Evolutionary conservation across 306 rosid genomes (phyloP), one percentile per base, ranked within the genome.

Genomic region (Inga laurina): DNA sequence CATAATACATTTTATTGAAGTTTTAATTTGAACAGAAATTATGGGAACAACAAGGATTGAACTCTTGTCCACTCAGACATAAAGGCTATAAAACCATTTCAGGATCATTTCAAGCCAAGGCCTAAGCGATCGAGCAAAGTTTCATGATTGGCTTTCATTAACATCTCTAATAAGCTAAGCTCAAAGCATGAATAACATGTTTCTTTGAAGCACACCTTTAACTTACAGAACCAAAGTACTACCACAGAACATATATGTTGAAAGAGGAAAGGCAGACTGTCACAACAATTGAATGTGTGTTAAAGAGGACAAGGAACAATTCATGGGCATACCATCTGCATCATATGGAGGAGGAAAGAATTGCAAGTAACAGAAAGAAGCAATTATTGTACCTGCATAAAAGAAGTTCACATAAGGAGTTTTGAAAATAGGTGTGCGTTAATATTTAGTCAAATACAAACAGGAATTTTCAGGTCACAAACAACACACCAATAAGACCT

Each of bases 341-440:
- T 92, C 94, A 83, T 93, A 90, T 37, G 99, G 99, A 44, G 92
- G 93, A 78, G 99, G 98, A 88, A 91, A 93, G 92, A 37, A 37
- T 37, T 37, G 41, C 41, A 37, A 37, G 7, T 37, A 37, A 37
- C 7, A 37, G 5, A 37, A 95, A 95, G 98, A 93, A 86, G 97
- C 84, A 67, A 95, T 27, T 11, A 83, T 77, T 34, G 84, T 62
- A 69, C 99, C 98, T 95, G 97, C 85, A 82, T 72, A 77, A 72
- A 81, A 74, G 49, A 81, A 43, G 48, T 79, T 80, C 45, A 34
- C 9, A 82, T 88, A 79, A 88, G 90, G 81, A 83, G 84, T 79
- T 41, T 71, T 12, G 18, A 44, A 62, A 79, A 48, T 27, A 24
- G 12, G 30, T 62, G 37, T 61, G 13, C 19, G n/a, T 22, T 5